phyloP scores from a whole-genome alignment of 1,139 yeast genomes.

The Taphrina populina region DNA sequence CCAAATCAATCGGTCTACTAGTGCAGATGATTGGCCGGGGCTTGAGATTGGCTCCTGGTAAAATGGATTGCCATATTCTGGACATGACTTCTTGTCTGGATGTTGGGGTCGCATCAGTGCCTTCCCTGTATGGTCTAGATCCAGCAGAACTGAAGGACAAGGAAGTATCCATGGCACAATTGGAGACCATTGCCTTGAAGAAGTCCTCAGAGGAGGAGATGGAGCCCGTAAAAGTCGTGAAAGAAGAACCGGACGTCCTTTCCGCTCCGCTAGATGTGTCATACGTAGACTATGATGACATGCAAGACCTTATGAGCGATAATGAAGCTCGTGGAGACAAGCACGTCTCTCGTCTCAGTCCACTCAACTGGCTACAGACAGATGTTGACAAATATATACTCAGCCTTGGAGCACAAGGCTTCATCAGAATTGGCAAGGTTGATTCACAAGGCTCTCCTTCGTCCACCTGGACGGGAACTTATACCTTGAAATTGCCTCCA shows the following conservation, averaged over 20 bases:
- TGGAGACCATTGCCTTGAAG: constrained; percentile 29
- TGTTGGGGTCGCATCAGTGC: constrained; percentile 61
- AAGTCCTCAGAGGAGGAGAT: constrained; percentile 9
- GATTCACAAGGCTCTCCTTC: background rate
- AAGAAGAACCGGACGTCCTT: constrained; percentile 9
- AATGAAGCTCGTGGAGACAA: constrained; percentile 10
- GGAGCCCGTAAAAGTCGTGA: constrained; percentile 9
- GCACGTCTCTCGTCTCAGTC: constrained; percentile 17
- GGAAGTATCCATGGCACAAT: constrained; percentile 22
- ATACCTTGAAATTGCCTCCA: constrained; percentile 12
- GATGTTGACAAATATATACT: constrained; percentile 27
- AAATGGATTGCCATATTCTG: constrained; percentile 67
- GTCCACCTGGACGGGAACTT: constrained; percentile 19
- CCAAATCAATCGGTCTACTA: constrained; percentile 67
- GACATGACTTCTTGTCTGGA: constrained; percentile 69
- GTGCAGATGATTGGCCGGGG: constrained; percentile 95
- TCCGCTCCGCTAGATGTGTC: constrained; percentile 14
- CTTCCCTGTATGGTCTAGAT: constrained; percentile 58
- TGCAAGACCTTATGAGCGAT: constrained; percentile 32
- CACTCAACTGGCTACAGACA: constrained; percentile 26
- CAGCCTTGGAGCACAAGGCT: constrained; percentile 15
- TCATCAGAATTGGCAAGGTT: constrained; percentile 1
- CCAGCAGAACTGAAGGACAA: constrained; percentile 41
- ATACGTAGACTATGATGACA: constrained; percentile 32
- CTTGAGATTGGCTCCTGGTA: constrained; percentile 60